Percentiles rank a stretch among this genome's conserved stretches.
phyloP scores from a whole-genome alignment of 1,139 yeast species.

The Candida buenavistaensis region DNA sequence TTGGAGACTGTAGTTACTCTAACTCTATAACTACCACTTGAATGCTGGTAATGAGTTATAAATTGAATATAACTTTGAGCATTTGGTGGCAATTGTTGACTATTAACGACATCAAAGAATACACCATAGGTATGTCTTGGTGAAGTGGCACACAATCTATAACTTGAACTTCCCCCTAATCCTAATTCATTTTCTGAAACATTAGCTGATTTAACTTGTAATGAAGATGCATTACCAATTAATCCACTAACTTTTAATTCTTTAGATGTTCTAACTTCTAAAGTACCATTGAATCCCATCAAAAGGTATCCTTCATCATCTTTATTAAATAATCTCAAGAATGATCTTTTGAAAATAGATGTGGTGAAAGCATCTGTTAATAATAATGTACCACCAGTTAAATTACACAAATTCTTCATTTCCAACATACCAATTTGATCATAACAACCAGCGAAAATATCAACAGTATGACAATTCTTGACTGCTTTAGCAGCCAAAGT shows the following conservation, averaged over 20 bases:
- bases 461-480: slow-evolving; percentile 83
- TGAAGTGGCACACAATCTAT: slow-evolving; percentile 79
- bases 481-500: slow-evolving; percentile 66
- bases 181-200: slow-evolving; percentile 95
- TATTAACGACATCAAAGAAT: slow-evolving; percentile 80
- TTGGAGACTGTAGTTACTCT: slow-evolving; percentile 89
- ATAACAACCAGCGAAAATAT: slow-evolving; percentile 94
- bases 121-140: slow-evolving; percentile 87
- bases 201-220: slow-evolving; percentile 60
- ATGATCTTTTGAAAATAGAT: slow-evolving; percentile 92
- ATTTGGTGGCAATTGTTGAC: slow-evolving; percentile 45
- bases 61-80: slow-evolving; percentile 65
- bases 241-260: slow-evolving; percentile 90
- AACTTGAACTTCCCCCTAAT: slow-evolving; percentile 85
- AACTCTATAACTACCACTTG: slow-evolving; percentile 78
- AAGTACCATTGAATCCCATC: slow-evolving; percentile 84
- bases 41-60: slow-evolving; percentile 76
- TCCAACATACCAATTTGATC: slow-evolving; percentile 98
- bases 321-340: slow-evolving; percentile 72
- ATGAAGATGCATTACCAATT: slow-evolving; percentile 89
- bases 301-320: slow-evolving; percentile 82
- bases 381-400: slow-evolving; percentile 91
- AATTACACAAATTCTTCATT: slow-evolving; percentile 85
- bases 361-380: slow-evolving; percentile 96
- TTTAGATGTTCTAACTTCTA: slow-evolving; percentile 85